phyloP scores from a whole-genome alignment of 2,329 filamentous ascomycete genomes.

The Aspergillus aculeatus region DNA sequence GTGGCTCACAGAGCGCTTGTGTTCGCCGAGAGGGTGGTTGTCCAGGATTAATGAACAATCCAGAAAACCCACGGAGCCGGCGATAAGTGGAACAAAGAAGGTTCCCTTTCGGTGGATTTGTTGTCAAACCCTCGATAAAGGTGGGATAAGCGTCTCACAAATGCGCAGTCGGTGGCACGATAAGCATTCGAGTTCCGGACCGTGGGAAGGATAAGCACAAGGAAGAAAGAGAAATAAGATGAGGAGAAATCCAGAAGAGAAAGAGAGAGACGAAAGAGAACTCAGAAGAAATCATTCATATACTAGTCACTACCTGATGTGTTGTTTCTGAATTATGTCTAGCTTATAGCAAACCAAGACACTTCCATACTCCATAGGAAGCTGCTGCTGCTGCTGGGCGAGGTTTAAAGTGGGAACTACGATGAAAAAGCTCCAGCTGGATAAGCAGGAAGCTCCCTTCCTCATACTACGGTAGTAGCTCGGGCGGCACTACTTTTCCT shows the following conservation, averaged over 20 bases:
- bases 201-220: background rate
- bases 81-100: background rate
- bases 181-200: conserved; percentile 2
- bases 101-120: background rate
- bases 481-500: background rate
- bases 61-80: conserved; percentile 4
- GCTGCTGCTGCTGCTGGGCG: background rate
- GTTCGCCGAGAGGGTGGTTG: background rate
- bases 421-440: background rate
- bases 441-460: background rate
- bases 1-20: conserved; percentile 1
- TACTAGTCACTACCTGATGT: background rate
- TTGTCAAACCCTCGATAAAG: background rate
- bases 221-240: too few species aligned
- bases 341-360: too few species aligned
- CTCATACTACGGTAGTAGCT: background rate
- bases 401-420: background rate
- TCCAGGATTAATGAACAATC: conserved; percentile 9
- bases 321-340: too few species aligned
- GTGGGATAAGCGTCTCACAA: conserved; percentile 5
- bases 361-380: background rate
- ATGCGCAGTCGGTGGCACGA: conserved; percentile 2
- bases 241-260: background rate
- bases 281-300: background rate
- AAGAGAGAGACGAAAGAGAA: background rate